Base-by-base conservation (phyloP, 75 land plant species). In the Azolla pinnata region DNA sequence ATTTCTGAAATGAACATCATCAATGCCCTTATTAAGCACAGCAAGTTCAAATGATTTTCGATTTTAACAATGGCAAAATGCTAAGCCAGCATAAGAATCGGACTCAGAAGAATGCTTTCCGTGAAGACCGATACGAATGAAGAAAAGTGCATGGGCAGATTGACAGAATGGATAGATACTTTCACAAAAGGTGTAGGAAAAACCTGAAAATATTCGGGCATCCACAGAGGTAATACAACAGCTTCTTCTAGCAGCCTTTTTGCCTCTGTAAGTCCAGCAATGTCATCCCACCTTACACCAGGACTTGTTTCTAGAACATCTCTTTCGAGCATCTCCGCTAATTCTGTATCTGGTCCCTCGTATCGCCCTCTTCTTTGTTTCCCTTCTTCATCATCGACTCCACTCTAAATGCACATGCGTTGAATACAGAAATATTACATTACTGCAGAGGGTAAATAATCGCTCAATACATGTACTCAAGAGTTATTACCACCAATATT, bases 161-260 rank as follows among this genome's bases (percentile, higher is more conserved):
- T n/a, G n/a, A n/a, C n/a, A n/a, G n/a, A n/a, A n/a, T n/a, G n/a
- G n/a, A n/a, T n/a, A n/a, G n/a, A n/a, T n/a, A n/a, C n/a, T n/a
- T n/a, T n/a, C n/a, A n/a, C n/a, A n/a, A n/a, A n/a, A n/a, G n/a
- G n/a, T n/a, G n/a, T n/a, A 57, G n/a, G 28, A 9, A 35, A 14
- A n/a, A 64, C 66, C 66, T 64, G 66, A 56, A 65, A 65, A 38
- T 53, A 65, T n/a, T 65, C 63, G 2, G 67, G 67, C 63, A 56
- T 56, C 67, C 63, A 56, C 16, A 65, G 63, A 16, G 67, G 67
- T 18, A 65, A 14, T 16, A 65, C 67, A 7, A 65, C 67, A 29
- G 67, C 67, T 65, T 65, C 67, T 56, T 65, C 63, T 8, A 65
- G 45, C 14, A 65, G 63, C 3, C 67, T 60, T 25, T 65, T 65